Evolutionary conservation across 345 rosid species (phyloP), one percentile per base, ranked within the genome.

Genomic region (Camelina laxa): DNA sequence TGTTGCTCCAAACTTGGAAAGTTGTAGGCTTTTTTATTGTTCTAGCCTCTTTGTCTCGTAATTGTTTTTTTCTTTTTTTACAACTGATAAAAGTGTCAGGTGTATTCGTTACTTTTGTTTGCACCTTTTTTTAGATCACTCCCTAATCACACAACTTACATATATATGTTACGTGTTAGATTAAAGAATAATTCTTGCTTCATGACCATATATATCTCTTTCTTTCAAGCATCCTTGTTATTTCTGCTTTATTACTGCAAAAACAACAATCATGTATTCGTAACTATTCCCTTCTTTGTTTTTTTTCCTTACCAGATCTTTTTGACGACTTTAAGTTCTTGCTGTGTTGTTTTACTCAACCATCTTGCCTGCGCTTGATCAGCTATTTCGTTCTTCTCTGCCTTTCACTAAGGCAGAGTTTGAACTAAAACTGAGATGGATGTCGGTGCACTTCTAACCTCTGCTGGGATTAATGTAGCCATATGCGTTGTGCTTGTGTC

Each of bases 391-490:
- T 55, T 55, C 61, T 62, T 68, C 71, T 7, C 42, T 50, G 58
- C 16, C 60, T 67, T 27, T 67, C 54, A 63, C 51, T 65, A 68
- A 68, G 64, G 44, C 60, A 67, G 62, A n/a, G 60, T 27, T 81
- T 77, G 73, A 71, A 77, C 72, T 67, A 70, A 55, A 41, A 70
- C 77, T 30, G 73, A 74, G 83, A 92, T 95, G 99, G 84, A 90
- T 60, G 15, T 95, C 69, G 72, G 69, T 35, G 92, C 90, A 17
- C 85, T 95, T 53, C 64, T 95, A 57, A 95, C 99, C 27, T 95
- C 97, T 44, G 96, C 88, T 31, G 98, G 91, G 80, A 90, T 95
- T 54, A 95, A 95, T 68, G 51, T 85, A 59, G 93, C 81, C 3
- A 24, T 89, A 69, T 87, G 96, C 51, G 75, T 85, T 65, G 81